Conservation (phyloP, 2,329 filamentous ascomycete genomes). For the Trichoderma oligosporum region DNA sequence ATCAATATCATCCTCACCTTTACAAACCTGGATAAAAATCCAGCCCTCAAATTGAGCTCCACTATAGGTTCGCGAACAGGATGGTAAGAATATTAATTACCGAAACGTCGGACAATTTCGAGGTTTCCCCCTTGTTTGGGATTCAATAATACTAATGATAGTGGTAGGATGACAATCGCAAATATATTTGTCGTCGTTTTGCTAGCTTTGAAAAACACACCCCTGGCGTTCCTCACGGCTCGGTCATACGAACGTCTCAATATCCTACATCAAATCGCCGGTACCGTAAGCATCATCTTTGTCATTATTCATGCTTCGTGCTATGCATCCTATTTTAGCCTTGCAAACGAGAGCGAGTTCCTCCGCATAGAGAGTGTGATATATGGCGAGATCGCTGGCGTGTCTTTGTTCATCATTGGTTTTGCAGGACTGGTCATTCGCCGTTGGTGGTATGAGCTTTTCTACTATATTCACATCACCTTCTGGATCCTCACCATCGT, state of each 20-base stretch:
- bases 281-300: slow-evolving; percentile 46
- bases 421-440: slow-evolving; percentile 43
- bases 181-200: slow-evolving; percentile 53
- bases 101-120: neutral
- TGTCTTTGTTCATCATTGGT: slow-evolving; percentile 44
- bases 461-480: slow-evolving; percentile 50
- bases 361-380: slow-evolving; percentile 41
- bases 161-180: slow-evolving; percentile 35
- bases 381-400: slow-evolving; percentile 46
- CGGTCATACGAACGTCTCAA: slow-evolving; percentile 59
- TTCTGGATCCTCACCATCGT: slow-evolving; percentile 49
- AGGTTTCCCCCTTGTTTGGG: neutral
- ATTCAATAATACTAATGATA: neutral
- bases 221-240: slow-evolving; percentile 48
- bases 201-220: slow-evolving; percentile 56
- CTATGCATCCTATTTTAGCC: slow-evolving; percentile 42
- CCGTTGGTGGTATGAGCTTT: slow-evolving; percentile 52
- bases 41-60: slow-evolving; percentile 28
- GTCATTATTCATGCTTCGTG: slow-evolving; percentile 45
- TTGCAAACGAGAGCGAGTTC: slow-evolving; percentile 26
- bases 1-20: slow-evolving; percentile 36
- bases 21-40: slow-evolving; percentile 33
- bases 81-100: slow-evolving; percentile 32
- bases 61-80: slow-evolving; percentile 39
- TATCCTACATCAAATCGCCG: slow-evolving; percentile 52